Evolutionary conservation across 768 basidiomycete species (phyloP).

Genomic region (Psilocybe subaeruginosa): DNA sequence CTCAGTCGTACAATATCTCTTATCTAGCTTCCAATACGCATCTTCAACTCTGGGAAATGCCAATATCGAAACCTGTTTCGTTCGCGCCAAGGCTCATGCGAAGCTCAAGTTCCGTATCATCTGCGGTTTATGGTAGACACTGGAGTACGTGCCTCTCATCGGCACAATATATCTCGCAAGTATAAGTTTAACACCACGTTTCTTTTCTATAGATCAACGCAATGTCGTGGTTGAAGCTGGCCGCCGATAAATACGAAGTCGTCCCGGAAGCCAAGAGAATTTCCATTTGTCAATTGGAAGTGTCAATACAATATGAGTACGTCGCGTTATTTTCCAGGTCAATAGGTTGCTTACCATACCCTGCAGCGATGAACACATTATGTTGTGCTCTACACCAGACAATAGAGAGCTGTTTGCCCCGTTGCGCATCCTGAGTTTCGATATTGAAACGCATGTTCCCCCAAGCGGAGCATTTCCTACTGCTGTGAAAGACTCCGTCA

Average conservation of each 20-base stretch:
- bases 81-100: conserved; percentile 66
- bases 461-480: background rate
- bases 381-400: background rate
- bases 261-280: conserved; percentile 51
- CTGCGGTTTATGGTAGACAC: conserved; percentile 96
- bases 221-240: conserved; percentile 95
- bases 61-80: conserved; percentile 59
- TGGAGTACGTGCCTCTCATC: conserved; percentile 48
- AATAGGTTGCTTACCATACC: background rate
- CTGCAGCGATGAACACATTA: conserved; percentile 71
- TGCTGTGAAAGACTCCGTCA: background rate
- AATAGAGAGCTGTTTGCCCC: background rate
- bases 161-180: background rate
- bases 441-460: conserved; percentile 2
- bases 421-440: conserved; percentile 1
- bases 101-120: conserved; percentile 85
- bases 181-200: background rate
- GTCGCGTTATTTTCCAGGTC: background rate
- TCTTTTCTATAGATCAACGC: conserved; percentile 66
- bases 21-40: conserved; percentile 34
- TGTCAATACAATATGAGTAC: conserved; percentile 62
- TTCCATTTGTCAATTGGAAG: conserved; percentile 86
- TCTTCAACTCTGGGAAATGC: conserved; percentile 71
- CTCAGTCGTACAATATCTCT: conserved; percentile 6
- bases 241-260: conserved; percentile 70